phyloP scores from a whole-genome alignment of 2,329 filamentous ascomycete genomes.

The Alternaria sp. region DNA sequence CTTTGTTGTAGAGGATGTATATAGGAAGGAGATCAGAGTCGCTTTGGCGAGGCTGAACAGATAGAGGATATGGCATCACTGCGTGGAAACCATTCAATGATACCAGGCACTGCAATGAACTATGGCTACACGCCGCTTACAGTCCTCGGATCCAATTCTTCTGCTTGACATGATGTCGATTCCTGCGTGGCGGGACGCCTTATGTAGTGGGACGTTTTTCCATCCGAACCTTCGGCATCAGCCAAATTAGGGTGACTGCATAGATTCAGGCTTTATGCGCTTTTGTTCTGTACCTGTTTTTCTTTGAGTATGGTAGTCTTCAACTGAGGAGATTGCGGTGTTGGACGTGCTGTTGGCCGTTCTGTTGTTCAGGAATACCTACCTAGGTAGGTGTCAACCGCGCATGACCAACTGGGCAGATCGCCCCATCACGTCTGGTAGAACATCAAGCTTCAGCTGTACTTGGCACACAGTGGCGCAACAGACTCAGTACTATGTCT shows the following conservation, averaged over 20 bases:
- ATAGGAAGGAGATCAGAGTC: constrained; percentile 11
- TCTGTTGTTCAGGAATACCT: too few relatives aligned
- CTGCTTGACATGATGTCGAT: too few relatives aligned
- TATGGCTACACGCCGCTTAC: accelerated
- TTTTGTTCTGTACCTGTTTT: too few relatives aligned
- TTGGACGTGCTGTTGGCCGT: too few relatives aligned
- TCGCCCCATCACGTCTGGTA: too few relatives aligned
- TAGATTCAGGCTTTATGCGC: accelerated
- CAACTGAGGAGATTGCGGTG: accelerated
- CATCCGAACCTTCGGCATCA: accelerated
- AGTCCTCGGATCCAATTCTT: accelerated
- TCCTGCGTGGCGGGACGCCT: too few relatives aligned
- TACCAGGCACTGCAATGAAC: not conserved
- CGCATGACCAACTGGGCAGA: too few relatives aligned
- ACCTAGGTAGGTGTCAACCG: too few relatives aligned
- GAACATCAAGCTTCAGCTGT: too few relatives aligned
- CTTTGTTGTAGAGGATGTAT: constrained; percentile 6
- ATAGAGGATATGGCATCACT: not conserved
- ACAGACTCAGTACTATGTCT: accelerated
- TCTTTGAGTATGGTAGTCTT: accelerated
- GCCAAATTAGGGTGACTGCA: accelerated
- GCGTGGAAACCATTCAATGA: not conserved
- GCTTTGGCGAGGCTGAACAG: constrained; percentile 9
- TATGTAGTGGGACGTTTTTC: accelerated
- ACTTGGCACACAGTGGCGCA: too few relatives aligned